Evolutionary conservation across 768 basidiomycete species (phyloP).

Genomic region (Termitomyces sp.): DNA sequence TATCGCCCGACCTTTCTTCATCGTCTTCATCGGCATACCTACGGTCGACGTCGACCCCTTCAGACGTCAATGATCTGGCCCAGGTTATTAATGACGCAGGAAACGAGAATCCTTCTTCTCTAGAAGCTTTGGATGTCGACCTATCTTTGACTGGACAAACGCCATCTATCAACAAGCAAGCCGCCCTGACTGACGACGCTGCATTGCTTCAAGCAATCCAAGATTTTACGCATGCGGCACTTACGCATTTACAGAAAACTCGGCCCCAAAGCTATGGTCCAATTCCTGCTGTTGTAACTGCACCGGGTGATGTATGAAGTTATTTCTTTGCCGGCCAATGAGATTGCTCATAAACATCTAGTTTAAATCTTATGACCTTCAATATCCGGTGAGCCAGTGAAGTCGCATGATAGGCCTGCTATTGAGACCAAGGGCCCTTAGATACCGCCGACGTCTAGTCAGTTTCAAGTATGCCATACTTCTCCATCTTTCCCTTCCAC

Average conservation of each 20-base stretch:
- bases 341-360: neutral
- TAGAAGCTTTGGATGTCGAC: neutral
- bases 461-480: neutral
- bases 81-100: neutral
- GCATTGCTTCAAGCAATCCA: neutral
- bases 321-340: neutral
- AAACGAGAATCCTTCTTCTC: neutral
- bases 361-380: neutral
- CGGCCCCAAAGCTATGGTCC: neutral
- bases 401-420: neutral
- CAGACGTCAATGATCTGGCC: neutral
- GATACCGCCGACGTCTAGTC: neutral
- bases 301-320: neutral
- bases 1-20: neutral
- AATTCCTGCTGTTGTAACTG: neutral
- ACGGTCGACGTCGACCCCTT: neutral
- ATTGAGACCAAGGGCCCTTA: neutral
- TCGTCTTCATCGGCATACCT: neutral
- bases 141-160: neutral
- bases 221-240: neutral
- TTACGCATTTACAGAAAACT: neutral
- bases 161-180: neutral
- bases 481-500: neutral
- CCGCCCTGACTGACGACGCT: neutral
- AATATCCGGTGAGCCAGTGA: neutral